Percentiles rank a stretch among this genome's conserved stretches.
Conservation (phyloP, 192 early-diverging fungal species). For the Thamnidium elegans region DNA sequence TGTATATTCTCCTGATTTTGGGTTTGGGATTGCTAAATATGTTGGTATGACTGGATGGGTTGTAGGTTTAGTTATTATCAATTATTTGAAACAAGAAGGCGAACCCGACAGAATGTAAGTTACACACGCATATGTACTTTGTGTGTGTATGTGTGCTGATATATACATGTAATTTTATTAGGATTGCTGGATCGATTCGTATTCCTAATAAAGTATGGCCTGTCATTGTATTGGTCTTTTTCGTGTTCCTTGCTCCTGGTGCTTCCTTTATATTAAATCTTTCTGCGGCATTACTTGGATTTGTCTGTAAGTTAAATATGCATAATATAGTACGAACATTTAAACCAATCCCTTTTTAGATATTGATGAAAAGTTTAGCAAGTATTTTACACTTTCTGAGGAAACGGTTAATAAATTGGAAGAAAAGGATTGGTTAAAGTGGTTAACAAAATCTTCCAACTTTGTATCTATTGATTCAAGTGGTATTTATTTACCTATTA, state of each 20-base stretch:
- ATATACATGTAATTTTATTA: not conserved
- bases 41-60: slow-evolving; percentile 18
- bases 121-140: not conserved
- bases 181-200: slow-evolving; percentile 21
- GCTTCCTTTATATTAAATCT: slow-evolving; percentile 20
- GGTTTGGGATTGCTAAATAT: not conserved
- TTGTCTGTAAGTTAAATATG: slow-evolving; percentile 20
- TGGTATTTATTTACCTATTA: slow-evolving; percentile 16
- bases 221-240: slow-evolving; percentile 17
- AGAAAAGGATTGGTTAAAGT: not conserved
- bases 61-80: slow-evolving; percentile 9
- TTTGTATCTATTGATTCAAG: slow-evolving; percentile 10
- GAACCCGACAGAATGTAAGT: slow-evolving; percentile 13
- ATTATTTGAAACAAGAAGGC: slow-evolving; percentile 6
- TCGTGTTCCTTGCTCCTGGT: slow-evolving; percentile 21
- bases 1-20: not conserved
- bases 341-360: not conserved
- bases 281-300: slow-evolving; percentile 4
- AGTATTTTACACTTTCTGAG: not conserved
- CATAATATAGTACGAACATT: too few species aligned
- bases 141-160: too few species aligned
- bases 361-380: not conserved
- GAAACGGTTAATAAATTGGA: slow-evolving; percentile 2
- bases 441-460: not conserved
- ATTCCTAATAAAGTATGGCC: slow-evolving; percentile 10